Conservation (phyloP, 2,329 filamentous ascomycete species). For the Cladophialophora carrionii region DNA sequence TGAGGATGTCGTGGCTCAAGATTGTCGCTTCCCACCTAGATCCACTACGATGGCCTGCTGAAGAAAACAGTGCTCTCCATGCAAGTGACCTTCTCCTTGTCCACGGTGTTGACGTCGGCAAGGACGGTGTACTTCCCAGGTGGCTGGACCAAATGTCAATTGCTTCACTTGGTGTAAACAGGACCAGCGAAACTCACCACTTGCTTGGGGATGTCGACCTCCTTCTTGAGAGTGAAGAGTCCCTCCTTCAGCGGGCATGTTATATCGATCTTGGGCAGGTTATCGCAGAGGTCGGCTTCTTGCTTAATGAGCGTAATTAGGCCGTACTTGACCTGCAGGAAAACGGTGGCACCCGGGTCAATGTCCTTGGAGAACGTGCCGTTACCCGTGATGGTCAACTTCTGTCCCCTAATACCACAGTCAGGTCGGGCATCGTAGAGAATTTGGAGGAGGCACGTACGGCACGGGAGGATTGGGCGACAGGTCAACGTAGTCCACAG, state of each 20-base stretch:
- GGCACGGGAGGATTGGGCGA: conserved; percentile 81
- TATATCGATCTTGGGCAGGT: conserved; percentile 69
- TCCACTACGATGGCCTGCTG: conserved; percentile 16
- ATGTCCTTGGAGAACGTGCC: conserved; percentile 76
- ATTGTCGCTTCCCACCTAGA: background rate
- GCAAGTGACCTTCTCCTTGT: conserved; percentile 80
- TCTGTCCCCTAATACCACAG: conserved; percentile 64
- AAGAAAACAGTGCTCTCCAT: conserved; percentile 63
- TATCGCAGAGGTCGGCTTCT: conserved; percentile 82
- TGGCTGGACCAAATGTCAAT: conserved; percentile 19
- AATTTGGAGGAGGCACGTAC: conserved; percentile 68
- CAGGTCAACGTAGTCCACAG: conserved; percentile 78
- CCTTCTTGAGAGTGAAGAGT: conserved; percentile 72
- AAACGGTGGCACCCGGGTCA: conserved; percentile 76
- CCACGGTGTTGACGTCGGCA: conserved; percentile 78
- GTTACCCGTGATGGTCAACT: conserved; percentile 75
- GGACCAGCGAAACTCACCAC: conserved; percentile 45
- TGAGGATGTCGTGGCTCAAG: background rate
- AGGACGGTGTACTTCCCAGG: conserved; percentile 88
- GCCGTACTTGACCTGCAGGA: conserved; percentile 88
- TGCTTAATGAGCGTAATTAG: conserved; percentile 86
- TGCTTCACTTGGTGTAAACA: conserved; percentile 3
- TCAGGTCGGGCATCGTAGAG: conserved; percentile 9
- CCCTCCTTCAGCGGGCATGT: conserved; percentile 86
- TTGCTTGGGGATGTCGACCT: conserved; percentile 82